Evolutionary conservation across 352 stramenopile species (phyloP).

Genomic region (Globisporangium carolinianum): DNA sequence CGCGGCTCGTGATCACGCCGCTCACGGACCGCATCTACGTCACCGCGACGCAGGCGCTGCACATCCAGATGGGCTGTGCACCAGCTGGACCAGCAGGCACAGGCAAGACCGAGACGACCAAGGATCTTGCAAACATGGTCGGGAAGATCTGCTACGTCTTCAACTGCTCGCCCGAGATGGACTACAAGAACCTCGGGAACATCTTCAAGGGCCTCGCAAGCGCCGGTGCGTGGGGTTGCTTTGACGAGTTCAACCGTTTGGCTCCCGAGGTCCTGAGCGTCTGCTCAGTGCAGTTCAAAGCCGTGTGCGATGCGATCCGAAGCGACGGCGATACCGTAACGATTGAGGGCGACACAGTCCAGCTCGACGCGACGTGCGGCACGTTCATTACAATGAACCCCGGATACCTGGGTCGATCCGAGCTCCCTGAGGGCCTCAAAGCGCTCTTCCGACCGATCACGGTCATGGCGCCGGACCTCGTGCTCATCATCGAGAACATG

Average conservation of each 20-base stretch:
- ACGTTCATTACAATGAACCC: conserved; percentile 98
- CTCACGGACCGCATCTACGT: conserved; percentile 95
- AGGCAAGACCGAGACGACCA: conserved; percentile 95
- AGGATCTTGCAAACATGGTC: conserved; percentile 90
- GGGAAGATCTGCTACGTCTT: conserved; percentile 94
- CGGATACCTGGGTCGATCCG: conserved; percentile 90
- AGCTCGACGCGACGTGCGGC: conserved; percentile 84
- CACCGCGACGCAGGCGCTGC: conserved; percentile 91
- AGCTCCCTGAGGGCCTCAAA: conserved; percentile 93
- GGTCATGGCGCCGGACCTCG: conserved; percentile 94
- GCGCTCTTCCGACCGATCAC: conserved; percentile 94
- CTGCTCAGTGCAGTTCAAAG: conserved; percentile 93
- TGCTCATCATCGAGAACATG: conserved; percentile 97
- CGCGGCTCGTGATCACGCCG: conserved; percentile 91
- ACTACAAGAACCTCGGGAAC: conserved; percentile 94
- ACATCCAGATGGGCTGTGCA: conserved; percentile 94
- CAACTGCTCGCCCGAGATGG: conserved; percentile 94
- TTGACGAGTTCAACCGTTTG: conserved; percentile 95
- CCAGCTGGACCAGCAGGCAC: conserved; percentile 86
- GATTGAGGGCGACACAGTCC: conserved; percentile 89
- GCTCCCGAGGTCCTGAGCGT: conserved; percentile 90
- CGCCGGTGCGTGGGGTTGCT: conserved; percentile 92
- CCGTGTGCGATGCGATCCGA: conserved; percentile 92
- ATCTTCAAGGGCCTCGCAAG: conserved; percentile 95
- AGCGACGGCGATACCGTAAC: conserved; percentile 74